phyloP scores from a whole-genome alignment of 352 stramenopile species.

The Phytophthora rubi region DNA sequence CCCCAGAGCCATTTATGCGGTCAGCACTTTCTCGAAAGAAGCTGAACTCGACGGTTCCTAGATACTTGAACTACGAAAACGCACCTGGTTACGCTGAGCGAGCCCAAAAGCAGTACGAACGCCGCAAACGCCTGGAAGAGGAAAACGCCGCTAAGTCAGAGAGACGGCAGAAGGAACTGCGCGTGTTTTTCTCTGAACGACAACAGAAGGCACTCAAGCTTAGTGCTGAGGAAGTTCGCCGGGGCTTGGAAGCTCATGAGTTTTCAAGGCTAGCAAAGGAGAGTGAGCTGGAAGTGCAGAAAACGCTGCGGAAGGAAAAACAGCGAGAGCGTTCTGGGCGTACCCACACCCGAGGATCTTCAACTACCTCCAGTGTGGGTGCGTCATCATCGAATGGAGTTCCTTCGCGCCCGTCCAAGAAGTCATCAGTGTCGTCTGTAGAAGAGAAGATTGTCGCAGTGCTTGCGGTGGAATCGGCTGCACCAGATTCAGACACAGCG shows the following conservation, averaged over 20 bases:
- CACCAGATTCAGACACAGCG: conserved; percentile 5
- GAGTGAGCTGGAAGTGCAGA: conserved; percentile 24
- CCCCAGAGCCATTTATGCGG: conserved; percentile 38
- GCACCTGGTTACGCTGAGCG: conserved; percentile 49
- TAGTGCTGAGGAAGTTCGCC: conserved; percentile 55
- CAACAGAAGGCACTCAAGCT: conserved; percentile 51
- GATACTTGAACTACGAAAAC: conserved; percentile 74
- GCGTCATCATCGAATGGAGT: conserved; percentile 30
- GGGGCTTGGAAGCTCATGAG: conserved; percentile 62
- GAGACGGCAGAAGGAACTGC: conserved; percentile 60
- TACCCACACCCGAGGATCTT: conserved; percentile 8
- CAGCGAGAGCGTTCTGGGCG: conserved; percentile 12
- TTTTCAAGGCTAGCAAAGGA: conserved; percentile 44
- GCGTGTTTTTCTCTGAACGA: conserved; percentile 49
- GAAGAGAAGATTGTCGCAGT: conserved; percentile 20
- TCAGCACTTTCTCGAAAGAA: conserved; percentile 50
- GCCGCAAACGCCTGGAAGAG: conserved; percentile 70
- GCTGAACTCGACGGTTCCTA: conserved; percentile 51
- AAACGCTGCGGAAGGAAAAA: conserved; percentile 19
- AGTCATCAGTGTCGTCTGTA: conserved; percentile 31
- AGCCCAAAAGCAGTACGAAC: conserved; percentile 64
- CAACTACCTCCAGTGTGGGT: conserved; percentile 26
- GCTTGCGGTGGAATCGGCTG: not conserved
- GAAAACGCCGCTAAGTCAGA: conserved; percentile 65
- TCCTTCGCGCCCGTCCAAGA: conserved; percentile 33